A percentile compares a stretch with the other conserved stretches of the same genome.
These are phyloP conservation scores for Areca catechu DNA, from an alignment of 176 grass and related monocot species.

Conservation along the genomic window DNA sequence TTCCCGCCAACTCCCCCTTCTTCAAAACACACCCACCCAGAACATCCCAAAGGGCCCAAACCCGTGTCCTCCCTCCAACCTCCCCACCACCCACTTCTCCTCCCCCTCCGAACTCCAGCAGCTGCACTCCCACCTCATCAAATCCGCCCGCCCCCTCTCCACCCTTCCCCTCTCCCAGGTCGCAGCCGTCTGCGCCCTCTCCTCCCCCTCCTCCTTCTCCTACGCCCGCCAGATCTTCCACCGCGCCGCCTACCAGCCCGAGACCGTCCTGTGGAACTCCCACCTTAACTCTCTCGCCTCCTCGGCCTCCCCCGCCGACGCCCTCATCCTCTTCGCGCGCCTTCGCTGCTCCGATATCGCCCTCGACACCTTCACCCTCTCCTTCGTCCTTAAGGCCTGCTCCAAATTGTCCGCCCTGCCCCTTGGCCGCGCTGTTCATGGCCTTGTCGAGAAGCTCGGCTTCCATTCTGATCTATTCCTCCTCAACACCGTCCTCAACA, in stretches of 20 bases:
- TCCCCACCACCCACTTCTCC: slow-evolving; percentile 4
- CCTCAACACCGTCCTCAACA: slow-evolving; percentile 27
- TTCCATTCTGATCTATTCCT: slow-evolving; percentile 15
- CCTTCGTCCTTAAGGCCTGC: slow-evolving; percentile 23
- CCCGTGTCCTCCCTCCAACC: too few species aligned
- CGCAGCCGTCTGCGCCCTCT: slow-evolving; percentile 22
- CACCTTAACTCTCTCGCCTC: slow-evolving; percentile 13
- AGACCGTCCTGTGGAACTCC: slow-evolving; percentile 20
- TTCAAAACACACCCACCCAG: too few species aligned
- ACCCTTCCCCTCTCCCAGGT: slow-evolving; percentile 8
- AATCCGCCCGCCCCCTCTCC: slow-evolving; percentile 11
- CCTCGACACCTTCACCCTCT: slow-evolving; percentile 15
- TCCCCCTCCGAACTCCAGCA: slow-evolving; percentile 17
- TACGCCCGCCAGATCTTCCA: slow-evolving; percentile 15
- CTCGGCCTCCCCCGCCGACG: slow-evolving; percentile 6
- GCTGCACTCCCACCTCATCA: slow-evolving; percentile 25
- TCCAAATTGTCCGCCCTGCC: not conserved
- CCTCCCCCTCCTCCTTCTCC: slow-evolving; percentile 16
- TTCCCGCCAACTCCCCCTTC: too few species aligned
- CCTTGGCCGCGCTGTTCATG: slow-evolving; percentile 15
- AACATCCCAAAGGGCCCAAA: too few species aligned
- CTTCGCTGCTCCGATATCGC: slow-evolving; percentile 6
- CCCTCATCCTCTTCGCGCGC: slow-evolving; percentile 16
- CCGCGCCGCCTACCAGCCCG: not conserved
- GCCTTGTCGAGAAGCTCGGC: slow-evolving; percentile 19